Evolutionary conservation across 2,329 filamentous ascomycete species (phyloP), one percentile per base, ranked within the genome.

Genomic region (Alternaria arbusti): DNA sequence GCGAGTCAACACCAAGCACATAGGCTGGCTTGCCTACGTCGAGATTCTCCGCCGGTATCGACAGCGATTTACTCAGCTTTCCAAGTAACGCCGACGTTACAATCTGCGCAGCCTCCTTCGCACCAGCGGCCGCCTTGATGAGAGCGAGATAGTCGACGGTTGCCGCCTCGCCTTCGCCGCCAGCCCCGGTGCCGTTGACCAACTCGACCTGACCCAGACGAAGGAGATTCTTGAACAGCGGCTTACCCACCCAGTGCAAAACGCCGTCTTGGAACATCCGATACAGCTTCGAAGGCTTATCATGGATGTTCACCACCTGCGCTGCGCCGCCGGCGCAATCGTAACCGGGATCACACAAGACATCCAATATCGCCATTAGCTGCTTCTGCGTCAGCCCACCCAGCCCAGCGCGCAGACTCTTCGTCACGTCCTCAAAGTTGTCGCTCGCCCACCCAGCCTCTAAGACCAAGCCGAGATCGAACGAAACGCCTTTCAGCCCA

Each of bases 1-100:
- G 67, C 26, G 71, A 74, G 43, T 74, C 71, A 15, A 74, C 60
- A 51, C 72, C 72, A 25, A 64, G 47, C 26, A 64, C 60, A 13
- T 57, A 59, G 11, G 57, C 25, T 6, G 61, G 60, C 60, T 60
- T 66, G 43, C 32, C 49, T 6, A 54, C 30, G 30, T 64, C 50
- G 3, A 69, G 54, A 44, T 55, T 52, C 22, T 67, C 60, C 5
- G 40, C 54, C 6, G 59, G 54, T n/a, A 65, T 36, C 12, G 56
- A 59, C 49, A 59, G 60, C 50, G 40, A 65, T 45, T 52, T 65
- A 25, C 26, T 25, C 22, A 67, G n/a, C 28, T 63, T 65, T 0
- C 45, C 51, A n/a, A 59, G 45, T 15, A 67, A 49, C 10, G 55
- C 65, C 49, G 36, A 11, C 1, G 54, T 50, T 6, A 67, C 63